Conservation (phyloP, 108 stramenopile species). For the Cyclostephanos tholiformis region DNA sequence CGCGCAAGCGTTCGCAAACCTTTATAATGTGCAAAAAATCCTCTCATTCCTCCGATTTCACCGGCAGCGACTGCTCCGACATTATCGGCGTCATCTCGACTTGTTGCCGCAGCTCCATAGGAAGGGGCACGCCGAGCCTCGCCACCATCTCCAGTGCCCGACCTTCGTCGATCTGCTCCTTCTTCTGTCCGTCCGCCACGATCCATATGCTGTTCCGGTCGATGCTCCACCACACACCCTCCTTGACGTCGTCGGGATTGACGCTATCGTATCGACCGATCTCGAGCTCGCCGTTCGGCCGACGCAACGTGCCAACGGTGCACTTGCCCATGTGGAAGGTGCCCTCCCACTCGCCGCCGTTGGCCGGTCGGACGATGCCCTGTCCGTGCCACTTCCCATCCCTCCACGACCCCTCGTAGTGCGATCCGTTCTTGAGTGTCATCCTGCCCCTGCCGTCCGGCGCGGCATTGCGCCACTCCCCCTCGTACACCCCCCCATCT, state of each 20-base stretch:
- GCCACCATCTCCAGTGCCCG: constrained; percentile 34
- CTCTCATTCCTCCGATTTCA: constrained; percentile 3
- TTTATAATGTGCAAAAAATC: too few relatives aligned
- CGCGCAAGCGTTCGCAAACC: too few relatives aligned
- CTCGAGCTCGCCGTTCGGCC: constrained; percentile 49
- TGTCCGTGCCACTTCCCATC: constrained; percentile 54
- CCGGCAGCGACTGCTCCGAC: neutral
- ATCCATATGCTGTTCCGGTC: constrained; percentile 35
- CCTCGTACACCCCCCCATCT: constrained; percentile 57
- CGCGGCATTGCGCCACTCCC: constrained; percentile 53
- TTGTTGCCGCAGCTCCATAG: constrained; percentile 26
- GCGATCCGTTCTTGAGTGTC: constrained; percentile 49
- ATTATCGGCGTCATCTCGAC: constrained; percentile 1
- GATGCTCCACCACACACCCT: constrained; percentile 54
- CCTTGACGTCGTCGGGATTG: constrained; percentile 52
- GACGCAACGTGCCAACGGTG: constrained; percentile 39
- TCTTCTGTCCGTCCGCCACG: constrained; percentile 42
- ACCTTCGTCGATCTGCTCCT: constrained; percentile 31
- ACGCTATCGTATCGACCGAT: constrained; percentile 51
- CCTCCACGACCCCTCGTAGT: constrained; percentile 52
- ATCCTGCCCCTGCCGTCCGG: constrained; percentile 56
- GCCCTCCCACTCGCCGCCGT: constrained; percentile 52
- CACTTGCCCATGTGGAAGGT: constrained; percentile 40
- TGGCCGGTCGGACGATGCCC: constrained; percentile 49
- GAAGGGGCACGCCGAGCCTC: constrained; percentile 36